Evolutionary conservation across 129 eudicot genomes (phyloP).

Genomic region (Silybum marianum): DNA sequence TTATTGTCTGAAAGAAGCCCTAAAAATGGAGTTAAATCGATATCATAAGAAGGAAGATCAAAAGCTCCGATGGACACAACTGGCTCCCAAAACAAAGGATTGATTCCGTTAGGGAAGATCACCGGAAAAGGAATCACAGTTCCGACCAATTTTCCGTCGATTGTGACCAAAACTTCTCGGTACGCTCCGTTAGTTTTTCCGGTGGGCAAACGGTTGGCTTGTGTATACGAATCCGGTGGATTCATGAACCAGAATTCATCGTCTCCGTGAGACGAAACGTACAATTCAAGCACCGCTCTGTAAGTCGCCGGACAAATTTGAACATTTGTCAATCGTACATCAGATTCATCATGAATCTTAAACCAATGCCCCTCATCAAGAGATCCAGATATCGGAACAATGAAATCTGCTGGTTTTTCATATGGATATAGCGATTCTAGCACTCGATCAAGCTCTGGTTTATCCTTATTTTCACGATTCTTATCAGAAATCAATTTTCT

Average conservation of each 20-base stretch:
- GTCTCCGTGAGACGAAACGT: slow-evolving; percentile 54
- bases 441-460: not conserved
- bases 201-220: slow-evolving; percentile 29
- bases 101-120: slow-evolving; percentile 48
- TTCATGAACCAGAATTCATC: slow-evolving; percentile 66
- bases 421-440: slow-evolving; percentile 1
- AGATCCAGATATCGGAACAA: slow-evolving; percentile 42
- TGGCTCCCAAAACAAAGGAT: slow-evolving; percentile 66
- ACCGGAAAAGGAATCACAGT: slow-evolving; percentile 58
- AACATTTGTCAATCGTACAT: slow-evolving; percentile 24
- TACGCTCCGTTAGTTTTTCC: slow-evolving; percentile 43
- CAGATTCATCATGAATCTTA: slow-evolving; percentile 39
- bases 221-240: slow-evolving; percentile 45
- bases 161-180: slow-evolving; percentile 50
- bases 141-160: slow-evolving; percentile 55
- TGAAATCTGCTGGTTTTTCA: slow-evolving; percentile 49
- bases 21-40: slow-evolving; percentile 54
- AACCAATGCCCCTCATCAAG: slow-evolving; percentile 46
- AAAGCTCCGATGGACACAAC: slow-evolving; percentile 60
- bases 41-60: slow-evolving; percentile 55
- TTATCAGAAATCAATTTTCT: slow-evolving; percentile 29
- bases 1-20: slow-evolving; percentile 46
- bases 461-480: not conserved
- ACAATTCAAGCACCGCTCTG: slow-evolving; percentile 49
- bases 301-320: slow-evolving; percentile 35